Evolutionary conservation across 352 stramenopile species (phyloP).

Genomic region (Phytophthora sp.): DNA sequence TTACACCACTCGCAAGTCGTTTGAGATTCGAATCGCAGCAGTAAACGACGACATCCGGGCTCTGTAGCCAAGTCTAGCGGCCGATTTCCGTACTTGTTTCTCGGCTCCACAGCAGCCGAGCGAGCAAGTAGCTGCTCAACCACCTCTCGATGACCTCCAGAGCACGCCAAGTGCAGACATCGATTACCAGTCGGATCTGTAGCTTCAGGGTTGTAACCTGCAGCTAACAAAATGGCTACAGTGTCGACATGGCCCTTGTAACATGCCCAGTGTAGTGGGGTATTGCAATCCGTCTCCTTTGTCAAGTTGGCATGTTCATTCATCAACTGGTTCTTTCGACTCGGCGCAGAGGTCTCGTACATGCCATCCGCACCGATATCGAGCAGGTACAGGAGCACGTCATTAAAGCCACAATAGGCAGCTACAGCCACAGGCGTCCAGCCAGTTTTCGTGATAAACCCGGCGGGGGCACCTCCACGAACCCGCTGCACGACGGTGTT

Average conservation of each 20-base stretch:
- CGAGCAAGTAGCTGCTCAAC: constrained; percentile 77
- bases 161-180: constrained; percentile 76
- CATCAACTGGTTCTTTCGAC: constrained; percentile 22
- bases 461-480: constrained; percentile 52
- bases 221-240: constrained; percentile 68
- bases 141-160: constrained; percentile 65
- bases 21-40: constrained; percentile 69
- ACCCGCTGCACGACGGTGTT: constrained; percentile 46
- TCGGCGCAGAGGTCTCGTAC: constrained; percentile 57
- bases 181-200: constrained; percentile 75
- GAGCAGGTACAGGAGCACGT: constrained; percentile 75
- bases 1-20: constrained; percentile 79
- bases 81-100: constrained; percentile 82
- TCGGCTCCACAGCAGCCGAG: constrained; percentile 55
- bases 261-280: constrained; percentile 86
- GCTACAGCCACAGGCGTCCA: constrained; percentile 77
- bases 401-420: constrained; percentile 64
- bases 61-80: constrained; percentile 77
- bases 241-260: constrained; percentile 81
- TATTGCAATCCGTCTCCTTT: constrained; percentile 49
- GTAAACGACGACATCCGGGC: constrained; percentile 56
- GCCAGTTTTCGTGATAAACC: constrained; percentile 78
- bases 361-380: constrained; percentile 73
- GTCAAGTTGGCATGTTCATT: constrained; percentile 12
- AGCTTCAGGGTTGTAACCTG: constrained; percentile 71